These are phyloP conservation scores for Lathyrus sativus DNA, from an alignment of 306 rosid genomes.

Conservation along the genomic window DNA sequence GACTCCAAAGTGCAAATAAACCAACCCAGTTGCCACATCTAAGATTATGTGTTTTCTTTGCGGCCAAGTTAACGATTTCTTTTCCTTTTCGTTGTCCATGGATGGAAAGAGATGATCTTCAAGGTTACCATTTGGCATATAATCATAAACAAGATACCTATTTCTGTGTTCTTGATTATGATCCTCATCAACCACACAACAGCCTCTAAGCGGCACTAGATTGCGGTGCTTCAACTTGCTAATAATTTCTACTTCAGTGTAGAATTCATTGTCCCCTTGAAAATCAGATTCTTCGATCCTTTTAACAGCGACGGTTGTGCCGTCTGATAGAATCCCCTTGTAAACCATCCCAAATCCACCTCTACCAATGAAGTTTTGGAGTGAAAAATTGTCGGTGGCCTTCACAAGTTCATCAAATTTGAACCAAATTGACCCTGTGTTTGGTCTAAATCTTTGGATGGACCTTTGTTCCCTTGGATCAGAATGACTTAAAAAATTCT, in stretches of 20 bases:
- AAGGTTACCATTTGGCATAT: conserved; percentile 90
- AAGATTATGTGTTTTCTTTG: conserved; percentile 76
- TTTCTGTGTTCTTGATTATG: conserved; percentile 41
- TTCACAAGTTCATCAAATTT: conserved; percentile 74
- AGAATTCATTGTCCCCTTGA: conserved; percentile 73
- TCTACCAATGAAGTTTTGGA: conserved; percentile 74
- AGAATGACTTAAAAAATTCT: conserved; percentile 32
- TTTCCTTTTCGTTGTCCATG: conserved; percentile 36
- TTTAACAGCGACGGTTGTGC: conserved; percentile 73
- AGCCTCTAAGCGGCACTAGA: conserved; percentile 84
- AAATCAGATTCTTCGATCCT: conserved; percentile 67
- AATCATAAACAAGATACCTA: conserved; percentile 78
- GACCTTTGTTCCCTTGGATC: conserved; percentile 54
- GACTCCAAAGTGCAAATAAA: conserved; percentile 86
- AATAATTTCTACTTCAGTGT: conserved; percentile 83
- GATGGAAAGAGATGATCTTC: conserved; percentile 62
- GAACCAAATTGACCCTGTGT: conserved; percentile 75
- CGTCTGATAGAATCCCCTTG: conserved; percentile 74
- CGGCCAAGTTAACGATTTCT: conserved; percentile 68
- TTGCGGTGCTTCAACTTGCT: conserved; percentile 88
- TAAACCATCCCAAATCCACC: conserved; percentile 91
- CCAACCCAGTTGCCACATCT: conserved; percentile 85
- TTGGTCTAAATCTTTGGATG: conserved; percentile 58
- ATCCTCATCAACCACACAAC: conserved; percentile 61
- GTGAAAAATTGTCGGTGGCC: conserved; percentile 72